Percentiles rank a stretch among this genome's conserved stretches.
These are phyloP conservation scores for Austroboletus festivus DNA, from an alignment of 768 basidiomycete genomes.

Conservation along the genomic window DNA sequence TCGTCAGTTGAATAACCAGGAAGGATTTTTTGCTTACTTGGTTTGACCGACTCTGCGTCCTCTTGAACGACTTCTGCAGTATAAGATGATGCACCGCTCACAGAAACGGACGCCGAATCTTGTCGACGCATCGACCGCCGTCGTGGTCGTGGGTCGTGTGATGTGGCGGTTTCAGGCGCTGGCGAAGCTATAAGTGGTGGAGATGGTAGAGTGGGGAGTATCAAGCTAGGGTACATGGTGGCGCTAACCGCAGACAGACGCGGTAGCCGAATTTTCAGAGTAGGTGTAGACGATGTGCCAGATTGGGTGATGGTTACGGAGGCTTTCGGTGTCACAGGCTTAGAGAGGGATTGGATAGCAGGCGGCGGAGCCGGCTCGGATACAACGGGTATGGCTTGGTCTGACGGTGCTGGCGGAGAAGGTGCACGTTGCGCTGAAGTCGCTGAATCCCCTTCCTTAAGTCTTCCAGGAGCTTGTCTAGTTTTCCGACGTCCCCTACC, in stretches of 20 bases:
- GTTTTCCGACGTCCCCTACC: constrained; percentile 26
- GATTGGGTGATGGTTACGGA: constrained; percentile 35
- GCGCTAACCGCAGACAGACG: constrained; percentile 30
- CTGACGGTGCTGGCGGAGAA: constrained; percentile 10
- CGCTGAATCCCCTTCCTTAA: constrained; percentile 14
- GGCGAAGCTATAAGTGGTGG: constrained; percentile 20
- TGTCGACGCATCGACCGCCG: constrained; percentile 27
- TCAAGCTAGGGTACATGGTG: constrained; percentile 21
- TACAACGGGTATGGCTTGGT: constrained; percentile 13
- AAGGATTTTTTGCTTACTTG: constrained; percentile 23
- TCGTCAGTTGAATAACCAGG: neutral
- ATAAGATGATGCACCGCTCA: constrained; percentile 32
- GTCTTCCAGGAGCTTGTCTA: constrained; percentile 13
- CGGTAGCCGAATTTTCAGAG: constrained; percentile 34
- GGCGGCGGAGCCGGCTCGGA: constrained; percentile 13
- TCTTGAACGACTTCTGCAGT: constrained; percentile 28
- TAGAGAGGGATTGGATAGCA: constrained; percentile 10
- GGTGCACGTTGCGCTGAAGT: constrained; percentile 9
- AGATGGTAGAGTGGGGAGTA: constrained; percentile 20
- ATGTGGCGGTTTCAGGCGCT: constrained; percentile 17
- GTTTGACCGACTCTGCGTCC: constrained; percentile 25
- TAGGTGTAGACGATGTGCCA: constrained; percentile 30
- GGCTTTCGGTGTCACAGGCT: constrained; percentile 33
- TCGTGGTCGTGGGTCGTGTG: constrained; percentile 28
- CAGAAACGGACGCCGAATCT: constrained; percentile 30